phyloP scores from a whole-genome alignment of 257 asterid species.

The Jacaranda mimosifolia region DNA sequence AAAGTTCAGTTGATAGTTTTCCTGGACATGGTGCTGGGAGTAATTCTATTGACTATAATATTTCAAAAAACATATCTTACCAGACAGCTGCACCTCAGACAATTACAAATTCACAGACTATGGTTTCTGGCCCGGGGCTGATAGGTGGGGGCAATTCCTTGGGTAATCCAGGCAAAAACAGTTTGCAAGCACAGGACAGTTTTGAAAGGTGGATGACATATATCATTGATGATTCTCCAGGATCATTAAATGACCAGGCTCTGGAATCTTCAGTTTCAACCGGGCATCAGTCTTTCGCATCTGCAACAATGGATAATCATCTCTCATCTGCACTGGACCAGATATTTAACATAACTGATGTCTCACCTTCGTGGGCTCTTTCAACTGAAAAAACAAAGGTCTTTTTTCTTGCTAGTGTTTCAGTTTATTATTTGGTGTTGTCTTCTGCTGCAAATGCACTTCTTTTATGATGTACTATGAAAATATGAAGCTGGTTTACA shows the following conservation, averaged over 20 bases:
- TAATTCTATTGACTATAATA: slow-evolving; percentile 36
- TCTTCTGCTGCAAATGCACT: background rate
- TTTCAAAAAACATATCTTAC: slow-evolving; percentile 37
- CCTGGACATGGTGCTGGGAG: no score
- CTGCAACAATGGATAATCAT: slow-evolving; percentile 37
- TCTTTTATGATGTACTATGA: background rate
- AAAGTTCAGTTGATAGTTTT: no score
- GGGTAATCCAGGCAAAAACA: slow-evolving; percentile 46
- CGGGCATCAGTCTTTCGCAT: slow-evolving; percentile 41
- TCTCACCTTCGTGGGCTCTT: slow-evolving; percentile 70
- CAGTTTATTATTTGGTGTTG: slow-evolving; percentile 16
- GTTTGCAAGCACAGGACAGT: slow-evolving; percentile 62
- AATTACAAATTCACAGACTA: slow-evolving; percentile 39
- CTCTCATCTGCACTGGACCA: slow-evolving; percentile 41
- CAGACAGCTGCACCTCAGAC: slow-evolving; percentile 37
- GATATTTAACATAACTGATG: slow-evolving; percentile 59
- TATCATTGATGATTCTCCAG: slow-evolving; percentile 56
- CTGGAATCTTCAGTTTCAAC: slow-evolving; percentile 53
- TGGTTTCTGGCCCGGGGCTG: slow-evolving; percentile 40
- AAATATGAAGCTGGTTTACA: background rate
- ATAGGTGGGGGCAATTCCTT: slow-evolving; percentile 36
- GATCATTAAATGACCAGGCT: slow-evolving; percentile 44
- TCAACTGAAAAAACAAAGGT: slow-evolving; percentile 79
- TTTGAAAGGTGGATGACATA: slow-evolving; percentile 69
- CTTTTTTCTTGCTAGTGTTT: slow-evolving; percentile 15